These are phyloP conservation scores for Scortechinia acanthostroma DNA, from an alignment of 2,329 filamentous ascomycete genomes.

Conservation along the genomic window DNA sequence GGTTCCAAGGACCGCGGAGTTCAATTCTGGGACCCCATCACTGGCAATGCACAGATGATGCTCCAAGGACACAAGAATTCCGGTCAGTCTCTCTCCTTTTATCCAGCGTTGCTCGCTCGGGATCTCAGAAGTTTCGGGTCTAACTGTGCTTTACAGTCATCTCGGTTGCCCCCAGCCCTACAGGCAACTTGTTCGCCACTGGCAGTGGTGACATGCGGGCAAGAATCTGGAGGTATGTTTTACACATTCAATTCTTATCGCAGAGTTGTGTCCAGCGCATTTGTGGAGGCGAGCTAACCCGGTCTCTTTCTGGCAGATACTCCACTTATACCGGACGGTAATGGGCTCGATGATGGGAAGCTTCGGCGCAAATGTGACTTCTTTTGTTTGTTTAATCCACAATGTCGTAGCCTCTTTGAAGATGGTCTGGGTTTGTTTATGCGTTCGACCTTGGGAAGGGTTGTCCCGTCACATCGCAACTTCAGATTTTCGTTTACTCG, in stretches of 20 bases:
- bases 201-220: slow-evolving; percentile 67
- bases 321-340: not conserved
- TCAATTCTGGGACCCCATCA: slow-evolving; percentile 62
- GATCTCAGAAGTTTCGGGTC: slow-evolving; percentile 6
- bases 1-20: slow-evolving; percentile 63
- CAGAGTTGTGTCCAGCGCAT: not conserved
- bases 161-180: slow-evolving; percentile 62
- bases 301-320: not conserved
- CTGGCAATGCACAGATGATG: slow-evolving; percentile 61
- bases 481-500: no score
- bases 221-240: slow-evolving; percentile 44
- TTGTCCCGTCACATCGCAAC: no score
- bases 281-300: no score
- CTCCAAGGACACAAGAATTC: slow-evolving; percentile 66
- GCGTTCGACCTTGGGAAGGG: not conserved
- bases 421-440: not conserved
- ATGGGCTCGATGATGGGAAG: not conserved
- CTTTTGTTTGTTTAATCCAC: slow-evolving; percentile 1
- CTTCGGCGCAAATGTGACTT: not conserved
- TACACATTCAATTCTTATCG: not conserved
- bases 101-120: no score
- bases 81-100: slow-evolving; percentile 40
- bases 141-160: slow-evolving; percentile 34
- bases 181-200: slow-evolving; percentile 58
- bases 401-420: not conserved